These are phyloP conservation scores for Paecilomyces niveus DNA, from an alignment of 2,329 filamentous ascomycete genomes.

Conservation along the genomic window DNA sequence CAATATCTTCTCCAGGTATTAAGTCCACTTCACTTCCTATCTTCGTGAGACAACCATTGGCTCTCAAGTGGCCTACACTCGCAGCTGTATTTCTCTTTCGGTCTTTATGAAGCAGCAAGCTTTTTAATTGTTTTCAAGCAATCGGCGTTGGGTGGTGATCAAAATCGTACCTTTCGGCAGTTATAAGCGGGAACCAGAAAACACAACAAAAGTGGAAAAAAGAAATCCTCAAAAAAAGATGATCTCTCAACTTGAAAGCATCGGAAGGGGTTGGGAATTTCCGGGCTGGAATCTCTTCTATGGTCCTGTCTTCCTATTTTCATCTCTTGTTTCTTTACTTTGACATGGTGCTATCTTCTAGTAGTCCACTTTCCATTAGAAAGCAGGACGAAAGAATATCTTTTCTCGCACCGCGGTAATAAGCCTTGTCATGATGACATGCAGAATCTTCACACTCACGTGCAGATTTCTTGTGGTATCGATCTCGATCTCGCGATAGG, in stretches of 20 bases:
- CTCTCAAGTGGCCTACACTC: neutral
- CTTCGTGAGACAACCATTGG: neutral
- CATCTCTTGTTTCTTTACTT: neutral
- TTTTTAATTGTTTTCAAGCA: neutral
- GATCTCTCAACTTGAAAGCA: neutral
- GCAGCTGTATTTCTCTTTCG: neutral
- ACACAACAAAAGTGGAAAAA: neutral
- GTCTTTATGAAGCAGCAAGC: neutral
- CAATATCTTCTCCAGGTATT: constrained; percentile 24
- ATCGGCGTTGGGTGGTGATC: neutral
- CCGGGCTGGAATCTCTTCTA: neutral
- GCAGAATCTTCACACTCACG: neutral
- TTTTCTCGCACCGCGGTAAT: neutral
- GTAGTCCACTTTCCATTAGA: neutral
- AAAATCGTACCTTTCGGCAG: neutral
- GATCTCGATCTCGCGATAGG: neutral
- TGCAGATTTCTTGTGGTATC: neutral
- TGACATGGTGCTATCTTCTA: neutral
- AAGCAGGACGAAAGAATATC: neutral
- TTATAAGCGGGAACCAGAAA: neutral
- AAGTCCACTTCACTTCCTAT: neutral
- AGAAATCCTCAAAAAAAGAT: neutral
- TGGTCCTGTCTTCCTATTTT: neutral
- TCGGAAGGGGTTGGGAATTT: neutral
- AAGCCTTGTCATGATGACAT: neutral